Evolutionary conservation across 2,329 filamentous ascomycete genomes (phyloP), one percentile per base, ranked within the genome.

Genomic region (Trichoderma endophyticum): DNA sequence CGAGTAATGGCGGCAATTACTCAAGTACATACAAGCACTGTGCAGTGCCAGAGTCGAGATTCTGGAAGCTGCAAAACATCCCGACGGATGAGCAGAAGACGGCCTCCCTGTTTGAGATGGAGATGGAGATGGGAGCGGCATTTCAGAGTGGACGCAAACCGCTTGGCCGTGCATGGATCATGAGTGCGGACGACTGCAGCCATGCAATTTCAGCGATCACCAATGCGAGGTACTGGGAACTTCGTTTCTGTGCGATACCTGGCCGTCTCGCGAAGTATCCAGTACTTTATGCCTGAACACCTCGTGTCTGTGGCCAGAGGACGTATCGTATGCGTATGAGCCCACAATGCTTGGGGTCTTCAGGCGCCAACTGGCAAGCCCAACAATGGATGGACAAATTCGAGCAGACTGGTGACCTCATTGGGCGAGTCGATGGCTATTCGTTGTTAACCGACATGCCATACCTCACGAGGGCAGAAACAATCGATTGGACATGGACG

Each of bases 121-220:
- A 39, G 36, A 39, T 18, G 36, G 36, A 43, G 34, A 57, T 61
- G 39, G 56, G 39, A 28, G 30, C 67, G 67, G 57, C 67, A 28
- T 62, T 54, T 36, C 57, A 59, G 26, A 24, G 43, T 21, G 28
- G 48, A 36, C 48, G 21, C 62, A 51, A 18, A 24, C 24, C 26
- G 51, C 56, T 69, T 61, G 66, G 56, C 66, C n/a, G 26, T 54
- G 57, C 67, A 70, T 70, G 67, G 67, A 43, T 67, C 56, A 39
- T 57, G 48, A 67, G 51, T 39, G 64, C 15, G 24, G 30, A 43
- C 64, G n/a, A n/a, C 48, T 6, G 48, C 48, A 54, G 48, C 48
- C 48, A 24, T 54, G 48, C 48, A 54, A 54, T 54, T 54, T 54
- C 48, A 21, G 12, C 9, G 21, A 11, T 51, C 43, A 30, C 43